Conservation (phyloP, 2,329 filamentous ascomycete species). For the Orbilia ellipsospora region DNA sequence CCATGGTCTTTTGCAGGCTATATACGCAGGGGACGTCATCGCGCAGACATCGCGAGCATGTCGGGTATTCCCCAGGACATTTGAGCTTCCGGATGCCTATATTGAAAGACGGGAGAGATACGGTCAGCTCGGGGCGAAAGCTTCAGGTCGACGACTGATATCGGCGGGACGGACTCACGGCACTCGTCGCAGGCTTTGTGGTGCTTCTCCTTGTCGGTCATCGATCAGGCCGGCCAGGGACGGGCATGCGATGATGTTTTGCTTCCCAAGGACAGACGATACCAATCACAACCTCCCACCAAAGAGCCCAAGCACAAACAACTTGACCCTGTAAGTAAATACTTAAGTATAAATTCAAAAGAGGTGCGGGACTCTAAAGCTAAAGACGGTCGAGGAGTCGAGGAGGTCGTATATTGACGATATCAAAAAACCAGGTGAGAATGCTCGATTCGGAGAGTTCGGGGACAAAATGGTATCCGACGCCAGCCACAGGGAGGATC, state of each 20-base stretch:
- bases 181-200: constrained; percentile 75
- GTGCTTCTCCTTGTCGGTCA: constrained; percentile 63
- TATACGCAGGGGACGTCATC: constrained; percentile 72
- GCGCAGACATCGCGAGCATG: constrained; percentile 70
- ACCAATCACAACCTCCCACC: background rate
- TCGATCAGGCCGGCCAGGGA: constrained; percentile 16
- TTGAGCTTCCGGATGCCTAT: constrained; percentile 73
- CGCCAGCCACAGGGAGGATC: constrained; percentile 7
- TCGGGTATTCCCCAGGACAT: constrained; percentile 72
- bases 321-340: background rate
- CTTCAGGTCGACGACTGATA: too few relatives aligned
- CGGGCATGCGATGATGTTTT: background rate
- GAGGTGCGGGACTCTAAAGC: background rate
- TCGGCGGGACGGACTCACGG: constrained; percentile 65
- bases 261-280: background rate
- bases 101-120: constrained; percentile 53
- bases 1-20: constrained; percentile 75
- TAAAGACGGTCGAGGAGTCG: background rate
- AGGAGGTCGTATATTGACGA: background rate
- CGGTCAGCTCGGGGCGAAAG: too few relatives aligned
- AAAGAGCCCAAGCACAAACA: background rate
- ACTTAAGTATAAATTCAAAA: background rate
- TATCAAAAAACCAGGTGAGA: background rate
- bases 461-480: constrained; percentile 16
- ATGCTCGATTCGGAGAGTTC: constrained; percentile 17